Conservation (phyloP, 352 stramenopile species). For the Porosira glacialis region DNA sequence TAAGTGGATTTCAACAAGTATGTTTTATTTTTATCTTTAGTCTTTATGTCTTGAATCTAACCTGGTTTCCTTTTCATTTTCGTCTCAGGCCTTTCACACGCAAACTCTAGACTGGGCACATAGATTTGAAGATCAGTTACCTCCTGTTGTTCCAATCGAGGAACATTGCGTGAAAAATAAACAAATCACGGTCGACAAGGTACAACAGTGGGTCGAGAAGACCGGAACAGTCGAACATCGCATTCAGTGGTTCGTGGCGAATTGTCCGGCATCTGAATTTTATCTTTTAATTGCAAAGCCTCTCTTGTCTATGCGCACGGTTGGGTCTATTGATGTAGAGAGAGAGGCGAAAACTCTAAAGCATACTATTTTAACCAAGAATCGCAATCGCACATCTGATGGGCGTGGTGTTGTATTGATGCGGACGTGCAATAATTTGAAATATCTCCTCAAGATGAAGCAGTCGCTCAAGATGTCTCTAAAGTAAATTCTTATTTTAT, state of each 20-base stretch:
- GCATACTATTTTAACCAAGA: background rate
- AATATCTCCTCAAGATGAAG: background rate
- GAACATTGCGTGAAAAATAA: background rate
- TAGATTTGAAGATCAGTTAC: constrained; percentile 1
- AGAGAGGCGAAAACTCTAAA: background rate
- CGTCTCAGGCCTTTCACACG: background rate
- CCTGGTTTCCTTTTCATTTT: background rate
- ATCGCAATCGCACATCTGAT: background rate
- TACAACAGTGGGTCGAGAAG: constrained; percentile 3
- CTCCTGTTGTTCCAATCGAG: background rate
- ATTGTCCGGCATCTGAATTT: background rate
- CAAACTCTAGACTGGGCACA: background rate
- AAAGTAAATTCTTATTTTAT: no score
- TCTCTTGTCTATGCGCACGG: constrained; percentile 5
- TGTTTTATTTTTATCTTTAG: background rate
- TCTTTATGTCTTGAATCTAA: background rate
- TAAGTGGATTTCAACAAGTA: background rate
- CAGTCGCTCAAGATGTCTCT: no score
- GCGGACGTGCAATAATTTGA: background rate
- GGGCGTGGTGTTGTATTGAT: background rate
- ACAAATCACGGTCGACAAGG: background rate
- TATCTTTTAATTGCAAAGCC: constrained; percentile 6
- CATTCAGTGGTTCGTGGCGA: constrained; percentile 1
- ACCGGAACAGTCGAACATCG: background rate
- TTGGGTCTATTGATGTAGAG: constrained; percentile 6